phyloP scores from a whole-genome alignment of 2,329 filamentous ascomycete genomes.

The Pseudopyrenochaeta lycopersici region DNA sequence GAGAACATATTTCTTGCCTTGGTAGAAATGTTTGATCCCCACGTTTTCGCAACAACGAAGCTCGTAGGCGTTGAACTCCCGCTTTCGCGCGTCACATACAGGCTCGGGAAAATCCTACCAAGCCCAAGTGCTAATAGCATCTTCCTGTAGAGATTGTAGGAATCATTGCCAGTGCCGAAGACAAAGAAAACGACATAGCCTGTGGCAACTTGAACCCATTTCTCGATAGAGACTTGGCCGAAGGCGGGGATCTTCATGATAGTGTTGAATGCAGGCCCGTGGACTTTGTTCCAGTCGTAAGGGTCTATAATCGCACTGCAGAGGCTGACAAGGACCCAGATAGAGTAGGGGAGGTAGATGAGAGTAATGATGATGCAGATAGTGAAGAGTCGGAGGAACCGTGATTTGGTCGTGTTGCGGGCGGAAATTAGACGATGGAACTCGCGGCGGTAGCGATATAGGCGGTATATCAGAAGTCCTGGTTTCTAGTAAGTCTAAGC shows the following conservation, averaged over 20 bases:
- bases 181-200: constrained; percentile 68
- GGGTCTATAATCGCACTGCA: constrained; percentile 40
- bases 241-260: constrained; percentile 59
- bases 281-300: constrained; percentile 64
- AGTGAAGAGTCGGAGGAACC: constrained; percentile 69
- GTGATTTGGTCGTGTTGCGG: constrained; percentile 64
- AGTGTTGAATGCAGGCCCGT: constrained; percentile 60
- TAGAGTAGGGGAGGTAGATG: constrained; percentile 60
- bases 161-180: constrained; percentile 71
- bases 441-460: constrained; percentile 67
- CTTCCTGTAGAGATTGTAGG: constrained; percentile 47
- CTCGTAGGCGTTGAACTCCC: constrained; percentile 21
- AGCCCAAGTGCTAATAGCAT: constrained; percentile 34
- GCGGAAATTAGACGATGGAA: constrained; percentile 65
- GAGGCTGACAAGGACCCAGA: constrained; percentile 57
- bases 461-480: constrained; percentile 69
- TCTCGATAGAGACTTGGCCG: constrained; percentile 60
- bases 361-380: constrained; percentile 62
- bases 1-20: constrained; percentile 37
- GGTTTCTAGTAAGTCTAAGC: constrained; percentile 7
- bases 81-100: constrained; percentile 30
- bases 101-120: constrained; percentile 40
- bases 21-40: constrained; percentile 23
- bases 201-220: constrained; percentile 65
- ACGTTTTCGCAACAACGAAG: constrained; percentile 23